Conservation (phyloP, 1,139 yeast species). For the Zygoascus hellenicus region DNA sequence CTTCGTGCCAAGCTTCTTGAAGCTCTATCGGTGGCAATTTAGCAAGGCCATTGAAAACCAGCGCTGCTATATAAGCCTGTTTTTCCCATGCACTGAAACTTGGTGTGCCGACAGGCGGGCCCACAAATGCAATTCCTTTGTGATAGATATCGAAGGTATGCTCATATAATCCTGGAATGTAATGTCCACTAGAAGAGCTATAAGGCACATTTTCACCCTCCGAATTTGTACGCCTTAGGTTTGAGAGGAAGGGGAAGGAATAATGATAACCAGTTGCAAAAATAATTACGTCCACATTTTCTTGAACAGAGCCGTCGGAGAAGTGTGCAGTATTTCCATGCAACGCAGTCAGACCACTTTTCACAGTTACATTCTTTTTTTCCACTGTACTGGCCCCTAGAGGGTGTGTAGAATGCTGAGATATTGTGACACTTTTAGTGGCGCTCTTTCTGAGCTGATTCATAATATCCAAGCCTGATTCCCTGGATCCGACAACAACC, state of each 20-base stretch:
- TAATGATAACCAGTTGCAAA: constrained; percentile 62
- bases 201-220: constrained; percentile 31
- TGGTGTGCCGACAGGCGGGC: constrained; percentile 48
- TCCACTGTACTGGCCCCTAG: constrained; percentile 1
- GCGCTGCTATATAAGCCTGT: constrained; percentile 51
- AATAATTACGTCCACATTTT: constrained; percentile 45
- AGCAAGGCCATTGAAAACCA: constrained; percentile 48
- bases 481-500: constrained; percentile 55
- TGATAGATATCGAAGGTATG: constrained; percentile 49
- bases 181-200: constrained; percentile 37
- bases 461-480: constrained; percentile 57
- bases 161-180: constrained; percentile 47
- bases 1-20: constrained; percentile 4
- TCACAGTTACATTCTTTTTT: neutral
- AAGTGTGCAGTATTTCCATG: neutral
- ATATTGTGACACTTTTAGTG: constrained; percentile 10
- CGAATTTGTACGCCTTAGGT: constrained; percentile 3
- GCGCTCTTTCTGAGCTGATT: constrained; percentile 36
- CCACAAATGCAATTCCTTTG: constrained; percentile 52
- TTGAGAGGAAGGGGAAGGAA: constrained; percentile 41
- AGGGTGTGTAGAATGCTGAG: constrained; percentile 11
- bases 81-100: constrained; percentile 57
- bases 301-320: constrained; percentile 18
- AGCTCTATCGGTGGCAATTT: constrained; percentile 36
- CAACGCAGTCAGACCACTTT: neutral